Percentiles rank a stretch among this genome's conserved stretches.
These are phyloP conservation scores for Solanum clarkiae DNA, from an alignment of 257 asterid species.

Conservation along the genomic window DNA sequence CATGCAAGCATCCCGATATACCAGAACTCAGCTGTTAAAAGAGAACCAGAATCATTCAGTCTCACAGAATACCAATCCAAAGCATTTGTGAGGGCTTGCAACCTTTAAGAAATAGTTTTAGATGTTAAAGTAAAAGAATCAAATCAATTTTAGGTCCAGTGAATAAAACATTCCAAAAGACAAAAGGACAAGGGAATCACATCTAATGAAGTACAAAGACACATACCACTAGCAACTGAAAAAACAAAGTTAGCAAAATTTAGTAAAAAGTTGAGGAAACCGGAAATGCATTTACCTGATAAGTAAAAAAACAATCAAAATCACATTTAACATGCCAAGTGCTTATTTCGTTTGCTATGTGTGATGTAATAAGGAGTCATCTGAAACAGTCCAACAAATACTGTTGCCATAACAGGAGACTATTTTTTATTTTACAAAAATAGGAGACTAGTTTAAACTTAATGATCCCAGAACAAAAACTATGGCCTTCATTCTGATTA, in stretches of 20 bases:
- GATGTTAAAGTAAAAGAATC: neutral
- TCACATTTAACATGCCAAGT: neutral
- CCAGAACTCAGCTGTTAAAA: slow-evolving; percentile 6
- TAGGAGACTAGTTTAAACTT: neutral
- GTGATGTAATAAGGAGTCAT: neutral
- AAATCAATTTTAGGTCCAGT: neutral
- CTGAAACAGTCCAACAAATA: neutral
- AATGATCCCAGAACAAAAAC: neutral
- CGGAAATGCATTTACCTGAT: neutral
- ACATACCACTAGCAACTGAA: neutral
- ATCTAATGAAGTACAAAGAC: neutral
- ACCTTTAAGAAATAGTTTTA: neutral
- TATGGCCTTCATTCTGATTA: neutral
- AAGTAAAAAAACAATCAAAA: neutral
- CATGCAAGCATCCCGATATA: slow-evolving; percentile 30
- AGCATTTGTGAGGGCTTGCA: neutral
- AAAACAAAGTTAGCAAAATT: neutral
- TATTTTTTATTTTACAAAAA: neutral
- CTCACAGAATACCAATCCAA: neutral
- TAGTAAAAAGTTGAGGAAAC: neutral
- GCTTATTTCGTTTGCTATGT: neutral
- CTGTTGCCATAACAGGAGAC: neutral
- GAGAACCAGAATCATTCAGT: neutral
- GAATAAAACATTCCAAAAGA: neutral
- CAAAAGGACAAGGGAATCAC: neutral